Evolutionary conservation across 2,329 filamentous ascomycete genomes (phyloP), one percentile per base, ranked within the genome.

Genomic region (Fusarium xylarioides): DNA sequence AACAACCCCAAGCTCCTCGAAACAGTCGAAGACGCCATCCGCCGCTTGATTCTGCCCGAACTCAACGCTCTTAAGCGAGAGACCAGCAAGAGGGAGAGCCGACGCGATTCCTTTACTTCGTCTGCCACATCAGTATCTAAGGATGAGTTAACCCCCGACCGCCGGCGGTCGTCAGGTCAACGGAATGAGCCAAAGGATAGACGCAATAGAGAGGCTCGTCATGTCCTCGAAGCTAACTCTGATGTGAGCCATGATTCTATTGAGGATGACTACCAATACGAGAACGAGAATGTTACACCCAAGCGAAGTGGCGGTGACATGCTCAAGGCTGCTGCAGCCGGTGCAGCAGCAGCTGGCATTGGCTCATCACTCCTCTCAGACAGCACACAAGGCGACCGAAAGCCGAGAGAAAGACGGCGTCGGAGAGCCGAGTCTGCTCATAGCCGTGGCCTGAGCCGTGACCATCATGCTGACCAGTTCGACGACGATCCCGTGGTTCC

Each of bases 11-110:
- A 94, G 79, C 85, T 98, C 4, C 87, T 98, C 5, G 93, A 96
- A 78, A 96, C 95, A 0, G 95, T 98, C 7, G 95, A 98, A 83
- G 95, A 97, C 82, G 95, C 95, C 19, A 97, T 98, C 78, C 91
- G 94, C 71, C 90, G 95, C 54, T 87, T 97, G 55, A 97, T 98
- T 59, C 84, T 99, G 6, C 96, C 96, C 0, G 95, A 99, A 81
- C 86, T 99, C 49, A 95, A 94, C 76, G 94, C 95, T 15, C 86
- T 99, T 61, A 98, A 97, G 81, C 91, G 95, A 77, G 95, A 97
- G 79, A 93, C 95, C 80, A 95, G 93, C 81, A 92, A 92, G 73
- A 90, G 92, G 71, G 88, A 92, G 73, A 92, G 90, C 76, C 90
- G 89, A 16, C 90, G 89, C 62, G 91, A 91, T 65, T 95, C 93